Evolutionary conservation across 2,329 filamentous ascomycete genomes (phyloP), one percentile per base, ranked within the genome.

Genomic region (Stemphylium vesicarium): DNA sequence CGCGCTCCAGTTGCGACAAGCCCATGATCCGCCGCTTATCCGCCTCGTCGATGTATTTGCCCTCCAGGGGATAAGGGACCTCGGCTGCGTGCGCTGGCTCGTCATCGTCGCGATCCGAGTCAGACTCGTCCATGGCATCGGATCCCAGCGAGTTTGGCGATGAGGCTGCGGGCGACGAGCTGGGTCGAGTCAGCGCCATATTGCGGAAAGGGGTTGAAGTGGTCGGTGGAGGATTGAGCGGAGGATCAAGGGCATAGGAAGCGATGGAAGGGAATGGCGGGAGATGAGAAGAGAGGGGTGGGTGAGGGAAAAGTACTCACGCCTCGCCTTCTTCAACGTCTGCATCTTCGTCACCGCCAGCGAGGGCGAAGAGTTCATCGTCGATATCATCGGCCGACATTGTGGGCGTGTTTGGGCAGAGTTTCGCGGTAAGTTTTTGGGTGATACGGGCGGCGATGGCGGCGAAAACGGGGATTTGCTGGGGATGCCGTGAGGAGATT

Each of bases 291-390:
- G n/a, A 29, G 44, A 35, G 26, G 42, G 45, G 45, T 29, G 46
- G 44, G 57, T 49, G 58, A 62, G 46, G 56, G 39, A 36, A 57
- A 59, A 24, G 54, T 43, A 86, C 90, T 86, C 84, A 94, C 91
- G 88, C 85, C 81, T 96, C 91, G 63, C 91, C 90, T 73, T 96
- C 91, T 66, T 91, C 88, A 51, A 87, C 85, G 43, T 75, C 73
- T 51, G 86, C 86, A 41, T 75, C 73, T 45, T 75, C 73, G 37
- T 85, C 86, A 65, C 91, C 92, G 69, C 92, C 95, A 50, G 93
- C 95, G 63, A 98, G 87, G 71, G 91, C 93, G 62, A 98, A 88
- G 63, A 98, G 88, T 80, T 97, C 94, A 68, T 94, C 92, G 74
- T 98, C 94, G 64, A 97, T 85, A 53, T 80, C 78, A 51, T 69